These are phyloP conservation scores for Candida michaelii DNA, from an alignment of 805 yeast species.

Conservation along the genomic window DNA sequence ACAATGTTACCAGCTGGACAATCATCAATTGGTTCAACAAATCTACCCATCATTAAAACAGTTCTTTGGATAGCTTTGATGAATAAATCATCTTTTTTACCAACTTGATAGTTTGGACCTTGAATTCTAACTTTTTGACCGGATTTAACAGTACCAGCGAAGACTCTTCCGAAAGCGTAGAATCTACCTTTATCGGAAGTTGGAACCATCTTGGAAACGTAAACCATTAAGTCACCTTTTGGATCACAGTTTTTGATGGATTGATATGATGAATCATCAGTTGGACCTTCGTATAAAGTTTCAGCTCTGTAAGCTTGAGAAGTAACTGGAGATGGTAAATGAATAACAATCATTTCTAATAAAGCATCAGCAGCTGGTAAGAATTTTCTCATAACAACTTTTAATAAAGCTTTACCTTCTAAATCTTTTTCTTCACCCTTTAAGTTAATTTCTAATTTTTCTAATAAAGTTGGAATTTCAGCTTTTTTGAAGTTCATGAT, in stretches of 20 bases:
- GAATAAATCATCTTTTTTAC: constrained; percentile 97
- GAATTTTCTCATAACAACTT: constrained; percentile 99
- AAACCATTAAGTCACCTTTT: constrained; percentile 95
- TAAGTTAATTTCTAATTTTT: constrained; percentile 89
- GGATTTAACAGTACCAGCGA: constrained; percentile 98
- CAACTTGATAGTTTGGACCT: constrained; percentile 99
- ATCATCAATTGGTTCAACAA: constrained; percentile 97
- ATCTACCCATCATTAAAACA: constrained; percentile 99
- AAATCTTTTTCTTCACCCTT: constrained; percentile 97
- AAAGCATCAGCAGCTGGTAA: constrained; percentile 99
- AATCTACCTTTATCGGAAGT: constrained; percentile 99
- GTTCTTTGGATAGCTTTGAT: constrained; percentile 98
- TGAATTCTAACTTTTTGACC: constrained; percentile 99
- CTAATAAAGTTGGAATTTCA: constrained; percentile 87
- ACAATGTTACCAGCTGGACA: constrained; percentile 99
- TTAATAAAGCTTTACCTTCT: constrained; percentile 97
- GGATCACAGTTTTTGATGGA: constrained; percentile 99
- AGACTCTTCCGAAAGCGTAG: constrained; percentile 99
- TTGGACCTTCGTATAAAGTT: constrained; percentile 98
- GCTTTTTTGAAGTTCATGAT: constrained; percentile 99
- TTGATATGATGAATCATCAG: constrained; percentile 83
- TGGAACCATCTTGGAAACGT: constrained; percentile 99
- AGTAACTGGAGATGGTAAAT: constrained; percentile 99
- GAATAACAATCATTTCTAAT: constrained; percentile 96
- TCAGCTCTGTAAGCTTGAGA: constrained; percentile 99